These are phyloP conservation scores for Lodderomyces theae DNA, from an alignment of 1,139 yeast genomes.

Conservation along the genomic window DNA sequence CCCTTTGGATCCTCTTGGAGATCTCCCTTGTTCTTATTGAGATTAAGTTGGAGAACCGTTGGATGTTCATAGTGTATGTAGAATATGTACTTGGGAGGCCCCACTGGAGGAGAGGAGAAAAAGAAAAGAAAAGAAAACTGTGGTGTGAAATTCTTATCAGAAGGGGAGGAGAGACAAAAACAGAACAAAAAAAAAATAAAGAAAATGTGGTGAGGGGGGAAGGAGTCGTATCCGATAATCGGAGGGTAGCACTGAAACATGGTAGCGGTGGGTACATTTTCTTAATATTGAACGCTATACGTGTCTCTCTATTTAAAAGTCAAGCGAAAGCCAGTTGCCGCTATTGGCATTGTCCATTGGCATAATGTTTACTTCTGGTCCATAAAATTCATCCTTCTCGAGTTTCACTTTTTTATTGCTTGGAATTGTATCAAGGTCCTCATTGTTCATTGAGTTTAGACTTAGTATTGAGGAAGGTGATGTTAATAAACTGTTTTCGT, in stretches of 20 bases:
- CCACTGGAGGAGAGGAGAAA: not conserved
- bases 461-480: conserved; percentile 37
- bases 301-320: conserved; percentile 2
- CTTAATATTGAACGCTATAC: too few relatives aligned
- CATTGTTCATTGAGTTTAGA: conserved; percentile 29
- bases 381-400: conserved; percentile 9
- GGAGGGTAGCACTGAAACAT: not conserved
- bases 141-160: not conserved
- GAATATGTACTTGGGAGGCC: not conserved
- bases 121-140: not conserved
- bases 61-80: conserved; percentile 9
- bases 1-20: conserved; percentile 27
- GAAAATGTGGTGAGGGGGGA: not conserved
- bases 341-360: conserved; percentile 1
- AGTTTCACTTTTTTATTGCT: conserved; percentile 4
- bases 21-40: conserved; percentile 26
- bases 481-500: conserved; percentile 23
- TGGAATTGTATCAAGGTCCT: conserved; percentile 12
- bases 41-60: conserved; percentile 17
- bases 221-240: conserved; percentile 1
- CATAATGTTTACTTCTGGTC: conserved; percentile 3
- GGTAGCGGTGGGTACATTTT: too few relatives aligned
- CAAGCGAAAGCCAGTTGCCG: not conserved
- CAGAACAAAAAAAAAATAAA: not conserved
- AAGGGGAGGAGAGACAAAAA: not conserved